Conservation (phyloP, 208 protist species). For the Spongospora subterranea region DNA sequence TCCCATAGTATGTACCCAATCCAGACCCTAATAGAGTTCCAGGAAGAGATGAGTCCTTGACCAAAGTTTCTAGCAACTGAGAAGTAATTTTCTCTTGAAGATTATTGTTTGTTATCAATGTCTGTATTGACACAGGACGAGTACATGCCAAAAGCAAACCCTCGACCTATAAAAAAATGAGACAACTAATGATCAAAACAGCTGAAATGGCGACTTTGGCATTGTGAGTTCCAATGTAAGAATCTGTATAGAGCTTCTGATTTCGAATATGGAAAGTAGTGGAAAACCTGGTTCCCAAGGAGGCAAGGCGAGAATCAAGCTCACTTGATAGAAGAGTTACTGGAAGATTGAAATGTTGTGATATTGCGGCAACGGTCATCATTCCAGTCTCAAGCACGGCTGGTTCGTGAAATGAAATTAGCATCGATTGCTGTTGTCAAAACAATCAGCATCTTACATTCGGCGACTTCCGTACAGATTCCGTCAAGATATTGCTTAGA, state of each 20-base stretch:
- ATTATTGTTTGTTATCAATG: neutral
- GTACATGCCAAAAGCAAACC: neutral
- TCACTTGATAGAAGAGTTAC: neutral
- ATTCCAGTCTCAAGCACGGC: neutral
- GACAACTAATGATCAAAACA: neutral
- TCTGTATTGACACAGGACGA: conserved; percentile 16
- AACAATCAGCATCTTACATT: neutral
- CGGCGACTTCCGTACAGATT: conserved; percentile 29
- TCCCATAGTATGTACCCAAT: neutral
- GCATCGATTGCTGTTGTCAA: neutral
- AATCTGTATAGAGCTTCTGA: conserved; percentile 41
- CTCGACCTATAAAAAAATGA: neutral
- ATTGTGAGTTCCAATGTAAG: neutral
- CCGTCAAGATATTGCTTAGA: neutral
- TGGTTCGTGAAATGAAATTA: conserved; percentile 29
- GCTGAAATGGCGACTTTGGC: neutral
- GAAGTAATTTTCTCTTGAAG: too few species aligned
- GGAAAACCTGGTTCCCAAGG: neutral
- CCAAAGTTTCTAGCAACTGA: neutral
- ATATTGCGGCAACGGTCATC: neutral
- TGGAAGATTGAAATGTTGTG: conserved; percentile 34
- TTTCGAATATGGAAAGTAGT: neutral
- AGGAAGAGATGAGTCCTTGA: too few species aligned
- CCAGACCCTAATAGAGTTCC: too few species aligned
- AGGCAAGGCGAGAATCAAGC: neutral